Evolutionary conservation across 2,329 filamentous ascomycete species (phyloP).

Genomic region (Alternaria sp.): DNA sequence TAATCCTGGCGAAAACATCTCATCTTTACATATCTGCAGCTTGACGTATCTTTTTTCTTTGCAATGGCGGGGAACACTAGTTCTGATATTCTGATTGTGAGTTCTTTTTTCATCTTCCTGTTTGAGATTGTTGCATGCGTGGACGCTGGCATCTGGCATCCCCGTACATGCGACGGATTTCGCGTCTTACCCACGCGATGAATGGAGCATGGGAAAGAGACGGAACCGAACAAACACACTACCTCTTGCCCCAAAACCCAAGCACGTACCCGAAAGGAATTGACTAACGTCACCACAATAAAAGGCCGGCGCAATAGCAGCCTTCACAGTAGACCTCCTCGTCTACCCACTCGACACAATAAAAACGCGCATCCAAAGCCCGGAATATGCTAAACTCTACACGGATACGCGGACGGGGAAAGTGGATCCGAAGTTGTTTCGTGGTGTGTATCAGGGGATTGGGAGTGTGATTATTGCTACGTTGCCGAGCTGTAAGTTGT

Average conservation of each 20-base stretch:
- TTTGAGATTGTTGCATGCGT: no score
- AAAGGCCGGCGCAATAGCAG: conserved; percentile 83
- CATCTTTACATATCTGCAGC: neutral
- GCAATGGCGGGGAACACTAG: conserved; percentile 53
- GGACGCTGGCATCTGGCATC: neutral
- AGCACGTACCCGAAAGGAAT: no score
- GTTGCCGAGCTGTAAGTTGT: conserved; percentile 80
- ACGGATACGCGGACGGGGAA: conserved; percentile 63
- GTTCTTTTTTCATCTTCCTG: conserved; percentile 28
- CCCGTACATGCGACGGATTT: neutral
- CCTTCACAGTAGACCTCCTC: conserved; percentile 83
- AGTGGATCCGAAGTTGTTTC: conserved; percentile 65
- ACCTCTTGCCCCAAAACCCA: no score
- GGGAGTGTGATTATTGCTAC: conserved; percentile 86
- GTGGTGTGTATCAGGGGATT: conserved; percentile 85
- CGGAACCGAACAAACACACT: neutral
- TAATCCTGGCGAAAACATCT: neutral
- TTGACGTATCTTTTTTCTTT: neutral
- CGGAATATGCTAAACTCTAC: conserved; percentile 73
- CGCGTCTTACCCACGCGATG: neutral
- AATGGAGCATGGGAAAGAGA: neutral
- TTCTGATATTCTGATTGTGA: conserved; percentile 64
- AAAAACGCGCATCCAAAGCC: conserved; percentile 84
- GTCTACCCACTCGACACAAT: conserved; percentile 89
- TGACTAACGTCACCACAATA: neutral